Evolutionary conservation across 2,329 filamentous ascomycete genomes (phyloP), one percentile per base, ranked within the genome.

Genomic region (Pestalotiopsis sp.): DNA sequence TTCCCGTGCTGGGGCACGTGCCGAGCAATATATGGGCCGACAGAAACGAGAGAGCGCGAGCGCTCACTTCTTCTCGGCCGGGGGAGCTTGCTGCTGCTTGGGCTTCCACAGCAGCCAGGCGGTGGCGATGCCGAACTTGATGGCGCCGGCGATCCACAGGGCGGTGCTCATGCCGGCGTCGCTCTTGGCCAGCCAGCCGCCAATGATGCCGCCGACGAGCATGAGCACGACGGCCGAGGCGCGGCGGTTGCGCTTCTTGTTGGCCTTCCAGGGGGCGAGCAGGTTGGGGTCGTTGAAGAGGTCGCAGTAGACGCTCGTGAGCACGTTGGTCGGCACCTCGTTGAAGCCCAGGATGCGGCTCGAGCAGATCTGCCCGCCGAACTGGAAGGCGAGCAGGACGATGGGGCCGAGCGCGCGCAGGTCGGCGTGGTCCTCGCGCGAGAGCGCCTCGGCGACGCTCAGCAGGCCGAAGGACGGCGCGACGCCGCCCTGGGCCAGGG

Each of bases 221-320:
- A 87, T 77, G 17, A 85, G 71, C 0, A 87, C 76, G 9, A 84
- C 82, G 27, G 82, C 81, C 0, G 76, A 73, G 25, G 84, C 76
- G 9, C 86, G 76, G 9, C 86, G 78, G 75, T 88, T 85, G 52
- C 86, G 77, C 76, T 87, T 85, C 17, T 81, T 78, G 70, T 88
- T 88, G 13, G 82, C 79, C 59, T 70, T 71, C 20, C 74, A 70
- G 38, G 70, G 72, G 2, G 81, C 78, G n/a, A 86, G 79, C 13
- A 87, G 75, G 49, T 81, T 77, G 3, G 82, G 82, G 73, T 88
- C 86, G 20, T 82, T 84, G 72, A 86, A 81, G 27, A 88, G 72
- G 72, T 88, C 86, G 73, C 83, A 86, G 73, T 87, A 86, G 52
- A 86, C 77, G 67, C 82, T 85, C n/a, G 86, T 88, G 52, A 88